A percentile compares a stretch with the other conserved stretches of the same genome.
These are phyloP conservation scores for Solanum pimpinellifolium DNA, from an alignment of 257 asterid genomes.

Conservation along the genomic window DNA sequence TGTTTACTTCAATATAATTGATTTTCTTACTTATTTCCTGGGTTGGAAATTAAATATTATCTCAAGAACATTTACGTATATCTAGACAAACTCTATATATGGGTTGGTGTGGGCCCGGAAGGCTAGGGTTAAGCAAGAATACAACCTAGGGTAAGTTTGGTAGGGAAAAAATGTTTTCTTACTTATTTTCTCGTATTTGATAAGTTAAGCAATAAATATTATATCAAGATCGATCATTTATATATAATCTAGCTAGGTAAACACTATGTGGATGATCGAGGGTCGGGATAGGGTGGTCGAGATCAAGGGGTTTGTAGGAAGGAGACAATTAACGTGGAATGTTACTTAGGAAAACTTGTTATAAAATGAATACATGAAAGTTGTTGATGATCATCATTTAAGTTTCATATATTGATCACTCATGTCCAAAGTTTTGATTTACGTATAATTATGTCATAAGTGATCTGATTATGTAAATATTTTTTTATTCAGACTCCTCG, in stretches of 20 bases:
- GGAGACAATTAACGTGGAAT: neutral
- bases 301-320: neutral
- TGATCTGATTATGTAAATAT: neutral
- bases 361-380: neutral
- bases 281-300: neutral
- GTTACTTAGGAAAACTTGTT: neutral
- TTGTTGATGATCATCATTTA: neutral
- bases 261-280: neutral
- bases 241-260: neutral
- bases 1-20: neutral
- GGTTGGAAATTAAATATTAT: neutral
- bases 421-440: neutral
- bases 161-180: neutral
- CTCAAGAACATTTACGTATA: neutral
- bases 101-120: neutral
- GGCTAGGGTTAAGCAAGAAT: neutral
- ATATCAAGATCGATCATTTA: neutral
- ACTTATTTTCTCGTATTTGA: neutral
- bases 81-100: neutral
- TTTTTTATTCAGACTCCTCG: constrained; percentile 51
- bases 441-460: neutral
- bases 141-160: neutral
- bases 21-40: neutral
- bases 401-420: neutral
- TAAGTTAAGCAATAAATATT: neutral